A percentile compares a stretch with the other conserved stretches of the same genome.
Conservation (phyloP, 257 asterid species). For the Nicotiana undulata region DNA sequence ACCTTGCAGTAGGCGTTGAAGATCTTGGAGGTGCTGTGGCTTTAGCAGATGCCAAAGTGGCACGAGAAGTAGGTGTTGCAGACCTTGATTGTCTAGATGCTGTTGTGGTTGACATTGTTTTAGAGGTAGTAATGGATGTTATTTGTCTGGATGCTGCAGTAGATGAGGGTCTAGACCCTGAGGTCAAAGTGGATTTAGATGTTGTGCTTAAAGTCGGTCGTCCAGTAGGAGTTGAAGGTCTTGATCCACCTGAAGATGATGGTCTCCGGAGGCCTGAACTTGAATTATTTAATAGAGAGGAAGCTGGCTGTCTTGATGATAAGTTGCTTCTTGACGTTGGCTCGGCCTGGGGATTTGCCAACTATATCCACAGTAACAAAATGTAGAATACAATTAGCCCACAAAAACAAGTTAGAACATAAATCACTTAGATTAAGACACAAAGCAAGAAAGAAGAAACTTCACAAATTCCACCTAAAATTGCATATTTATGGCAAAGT, state of each 20-base stretch:
- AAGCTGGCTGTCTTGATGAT: conserved; percentile 44
- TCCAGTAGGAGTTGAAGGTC: conserved; percentile 89
- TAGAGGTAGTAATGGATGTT: conserved; percentile 24
- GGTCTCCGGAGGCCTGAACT: conserved; percentile 68
- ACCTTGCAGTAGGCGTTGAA: conserved; percentile 74
- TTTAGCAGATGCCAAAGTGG: conserved; percentile 44
- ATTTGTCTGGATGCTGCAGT: conserved; percentile 37
- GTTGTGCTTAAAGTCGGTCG: conserved; percentile 56
- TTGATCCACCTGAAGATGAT: conserved; percentile 84
- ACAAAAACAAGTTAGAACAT: background rate
- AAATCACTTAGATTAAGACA: background rate
- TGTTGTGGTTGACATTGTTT: conserved; percentile 24
- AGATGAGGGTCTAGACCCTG: conserved; percentile 39
- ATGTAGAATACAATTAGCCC: background rate
- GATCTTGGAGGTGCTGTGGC: conserved; percentile 70
- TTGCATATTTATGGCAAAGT: background rate
- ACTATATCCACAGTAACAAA: background rate
- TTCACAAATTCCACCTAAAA: background rate
- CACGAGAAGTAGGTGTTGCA: conserved; percentile 70
- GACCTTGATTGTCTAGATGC: conserved; percentile 67
- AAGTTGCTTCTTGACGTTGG: conserved; percentile 52
- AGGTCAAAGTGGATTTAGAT: background rate
- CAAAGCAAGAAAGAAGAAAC: background rate
- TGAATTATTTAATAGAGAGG: conserved; percentile 59
- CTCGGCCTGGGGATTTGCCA: conserved; percentile 26